Percentiles rank a stretch among this genome's conserved stretches.
Evolutionary conservation across 352 stramenopile species (phyloP).

Genomic region (Phytophthora pinifolia): DNA sequence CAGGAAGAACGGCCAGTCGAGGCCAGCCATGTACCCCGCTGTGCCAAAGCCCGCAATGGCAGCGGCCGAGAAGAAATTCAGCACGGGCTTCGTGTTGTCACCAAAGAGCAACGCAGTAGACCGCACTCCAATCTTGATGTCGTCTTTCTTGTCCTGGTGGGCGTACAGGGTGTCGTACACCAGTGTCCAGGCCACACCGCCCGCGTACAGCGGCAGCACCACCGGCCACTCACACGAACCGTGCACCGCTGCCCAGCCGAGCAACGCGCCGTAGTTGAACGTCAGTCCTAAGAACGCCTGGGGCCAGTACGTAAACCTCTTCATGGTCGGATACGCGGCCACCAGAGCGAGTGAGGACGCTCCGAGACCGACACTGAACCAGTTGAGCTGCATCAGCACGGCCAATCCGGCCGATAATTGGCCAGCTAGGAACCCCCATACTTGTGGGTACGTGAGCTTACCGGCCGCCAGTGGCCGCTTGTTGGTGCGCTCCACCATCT

Average conservation of each 20-base stretch:
- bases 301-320: slow-evolving; percentile 97
- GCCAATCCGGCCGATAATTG: slow-evolving; percentile 93
- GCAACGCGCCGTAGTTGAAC: slow-evolving; percentile 98
- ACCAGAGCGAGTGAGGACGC: slow-evolving; percentile 94
- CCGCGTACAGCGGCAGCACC: slow-evolving; percentile 94
- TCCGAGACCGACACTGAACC: slow-evolving; percentile 93
- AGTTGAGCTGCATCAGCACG: slow-evolving; percentile 95
- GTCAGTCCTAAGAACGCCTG: slow-evolving; percentile 97
- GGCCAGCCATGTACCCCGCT: slow-evolving; percentile 75
- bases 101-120: slow-evolving; percentile 97
- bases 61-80: slow-evolving; percentile 84
- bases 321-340: slow-evolving; percentile 96
- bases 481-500: slow-evolving; percentile 94
- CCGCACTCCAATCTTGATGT: slow-evolving; percentile 94
- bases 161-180: slow-evolving; percentile 99
- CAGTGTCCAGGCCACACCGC: slow-evolving; percentile 96
- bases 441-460: slow-evolving; percentile 89
- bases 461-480: slow-evolving; percentile 93
- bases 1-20: slow-evolving; percentile 90
- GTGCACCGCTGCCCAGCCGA: slow-evolving; percentile 92
- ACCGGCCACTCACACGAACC: slow-evolving; percentile 81
- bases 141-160: slow-evolving; percentile 98
- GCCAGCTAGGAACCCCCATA: slow-evolving; percentile 91
- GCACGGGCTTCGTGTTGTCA: slow-evolving; percentile 92
- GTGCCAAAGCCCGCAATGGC: slow-evolving; percentile 65